Evolutionary conservation across 768 basidiomycete species (phyloP), one percentile per base, ranked within the genome.

Genomic region (Leccinum barrowsii): DNA sequence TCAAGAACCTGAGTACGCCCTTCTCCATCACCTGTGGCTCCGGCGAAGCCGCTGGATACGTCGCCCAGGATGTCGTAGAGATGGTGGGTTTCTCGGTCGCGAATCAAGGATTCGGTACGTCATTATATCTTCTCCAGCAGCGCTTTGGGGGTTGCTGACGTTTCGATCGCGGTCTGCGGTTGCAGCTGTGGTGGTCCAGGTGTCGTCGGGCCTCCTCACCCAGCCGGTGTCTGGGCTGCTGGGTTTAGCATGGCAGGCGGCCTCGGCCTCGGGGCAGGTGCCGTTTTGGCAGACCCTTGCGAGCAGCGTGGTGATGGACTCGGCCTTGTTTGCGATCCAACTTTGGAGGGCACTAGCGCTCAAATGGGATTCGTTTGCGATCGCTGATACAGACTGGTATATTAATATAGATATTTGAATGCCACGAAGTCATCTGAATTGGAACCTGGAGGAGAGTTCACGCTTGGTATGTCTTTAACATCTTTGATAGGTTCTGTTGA

Each of bases 391-490:
- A 17, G 8, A 24, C 24, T 24, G 24, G 24, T 24, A 22, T 22
- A 8, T 22, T 26, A 21, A 13, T 4, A 4, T 55, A 84, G 82
- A 55, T 81, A 74, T 64, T 62, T 73, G 26, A 81, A 86, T 58
- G 77, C 74, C 8, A 63, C 78, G 4, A 61, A 59, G 7, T 76
- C 78, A 1, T 58, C 73, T 35, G 26, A 61, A 0, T 70, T 82
- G 47, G 87, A 90, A 65, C 81, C 82, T 32, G 92, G 92, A 70
- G 92, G 92, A 5, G 75, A 84, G 1, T 84, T 93, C 67, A 83
- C 80, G 0, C 76, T 92, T 71, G 90, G 90, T 81, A 67, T 40
- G 76, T 66, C 24, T 35, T 42, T n/a, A 2, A 32, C 7, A 5
- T 13, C n/a, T 0, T 17, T 21, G 11, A 13, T 52, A 1, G 34